phyloP scores from a whole-genome alignment of 139 green algal species.

The Chlamydomonas schloesseri region DNA sequence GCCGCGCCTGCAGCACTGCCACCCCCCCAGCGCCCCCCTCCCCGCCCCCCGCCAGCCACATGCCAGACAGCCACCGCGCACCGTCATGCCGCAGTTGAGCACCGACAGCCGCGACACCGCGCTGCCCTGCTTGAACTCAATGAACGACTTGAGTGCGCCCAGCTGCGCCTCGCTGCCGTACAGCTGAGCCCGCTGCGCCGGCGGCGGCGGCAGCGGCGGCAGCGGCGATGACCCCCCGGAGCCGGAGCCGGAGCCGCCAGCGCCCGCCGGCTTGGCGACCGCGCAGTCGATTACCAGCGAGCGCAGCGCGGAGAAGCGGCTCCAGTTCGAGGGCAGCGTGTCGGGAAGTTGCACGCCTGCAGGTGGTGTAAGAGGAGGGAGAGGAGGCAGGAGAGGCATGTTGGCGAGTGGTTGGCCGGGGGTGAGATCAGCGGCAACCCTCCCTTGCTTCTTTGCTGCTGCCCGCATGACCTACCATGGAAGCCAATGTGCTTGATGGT shows the following conservation, averaged over 20 bases:
- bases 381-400: too few relatives aligned
- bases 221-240: too few relatives aligned
- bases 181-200: too few relatives aligned
- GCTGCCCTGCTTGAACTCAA: not conserved
- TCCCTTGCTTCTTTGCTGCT: too few relatives aligned
- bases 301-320: not conserved
- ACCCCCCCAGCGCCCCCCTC: not conserved
- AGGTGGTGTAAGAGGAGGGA: not conserved
- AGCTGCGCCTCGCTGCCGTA: slow-evolving; percentile 19
- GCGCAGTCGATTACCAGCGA: slow-evolving; percentile 25
- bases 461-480: too few relatives aligned
- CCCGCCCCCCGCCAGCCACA: too few relatives aligned
- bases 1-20: too few relatives aligned
- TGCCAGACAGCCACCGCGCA: not conserved
- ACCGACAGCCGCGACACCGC: not conserved
- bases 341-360: not conserved
- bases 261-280: too few relatives aligned
- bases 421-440: too few relatives aligned
- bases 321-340: not conserved
- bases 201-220: too few relatives aligned
- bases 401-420: not conserved
- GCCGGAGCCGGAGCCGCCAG: too few relatives aligned
- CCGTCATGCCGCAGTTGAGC: slow-evolving; percentile 28
- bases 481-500: slow-evolving; percentile 22
- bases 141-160: not conserved